phyloP scores from a whole-genome alignment of 176 grass and related monocot species.

The Lolium rigidum region DNA sequence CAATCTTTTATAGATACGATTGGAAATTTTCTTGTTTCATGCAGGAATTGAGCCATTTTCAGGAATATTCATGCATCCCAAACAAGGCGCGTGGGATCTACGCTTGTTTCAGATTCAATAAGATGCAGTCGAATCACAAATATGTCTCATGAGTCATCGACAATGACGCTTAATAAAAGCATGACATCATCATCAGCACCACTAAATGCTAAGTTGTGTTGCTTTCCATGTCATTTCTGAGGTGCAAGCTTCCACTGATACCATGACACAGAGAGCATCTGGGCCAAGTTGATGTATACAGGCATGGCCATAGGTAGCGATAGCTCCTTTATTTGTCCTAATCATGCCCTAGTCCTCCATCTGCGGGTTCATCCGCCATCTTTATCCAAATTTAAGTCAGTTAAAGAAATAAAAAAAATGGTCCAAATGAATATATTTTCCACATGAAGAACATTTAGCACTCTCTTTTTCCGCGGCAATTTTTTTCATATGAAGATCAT shows the following conservation, averaged over 20 bases:
- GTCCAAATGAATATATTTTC: not conserved
- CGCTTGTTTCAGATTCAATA: not conserved
- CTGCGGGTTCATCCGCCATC: conserved; percentile 7
- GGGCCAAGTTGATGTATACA: not conserved
- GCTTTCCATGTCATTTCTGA: conserved; percentile 7
- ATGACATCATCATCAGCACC: conserved; percentile 6
- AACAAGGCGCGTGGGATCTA: not conserved
- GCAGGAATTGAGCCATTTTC: not conserved
- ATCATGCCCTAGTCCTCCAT: conserved; percentile 20
- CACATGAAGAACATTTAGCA: conserved; percentile 2
- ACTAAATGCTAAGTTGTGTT: not conserved
- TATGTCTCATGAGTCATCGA: not conserved
- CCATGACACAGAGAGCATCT: not conserved
- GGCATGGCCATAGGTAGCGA: not conserved
- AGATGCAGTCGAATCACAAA: not conserved
- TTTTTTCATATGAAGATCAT: not conserved
- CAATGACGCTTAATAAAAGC: not conserved
- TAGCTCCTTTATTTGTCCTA: conserved; percentile 18
- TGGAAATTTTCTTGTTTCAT: not conserved
- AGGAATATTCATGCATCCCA: not conserved
- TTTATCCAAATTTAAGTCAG: conserved; percentile 23
- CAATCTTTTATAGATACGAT: not conserved
- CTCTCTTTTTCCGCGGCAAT: too few species aligned
- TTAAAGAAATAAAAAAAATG: not conserved
- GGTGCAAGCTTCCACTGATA: conserved; percentile 4